Evolutionary conservation across 2,329 filamentous ascomycete species (phyloP).

Genomic region (Pestalotiopsis sp.): DNA sequence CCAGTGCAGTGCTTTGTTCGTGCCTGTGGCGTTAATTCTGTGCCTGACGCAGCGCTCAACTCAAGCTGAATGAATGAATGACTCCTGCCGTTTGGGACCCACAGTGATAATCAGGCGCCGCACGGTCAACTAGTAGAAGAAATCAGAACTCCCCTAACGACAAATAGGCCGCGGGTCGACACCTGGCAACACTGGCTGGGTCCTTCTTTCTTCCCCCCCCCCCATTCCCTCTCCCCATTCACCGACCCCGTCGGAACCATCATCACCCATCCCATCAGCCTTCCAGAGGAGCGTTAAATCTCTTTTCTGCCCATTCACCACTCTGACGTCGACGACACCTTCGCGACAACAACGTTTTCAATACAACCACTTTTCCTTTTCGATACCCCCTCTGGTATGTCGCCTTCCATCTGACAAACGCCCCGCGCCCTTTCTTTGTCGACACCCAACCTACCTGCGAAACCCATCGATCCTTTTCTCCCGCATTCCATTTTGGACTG

Average conservation of each 20-base stretch:
- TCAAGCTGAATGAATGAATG: not conserved
- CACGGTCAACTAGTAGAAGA: not conserved
- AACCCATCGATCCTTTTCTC: slow-evolving; percentile 24
- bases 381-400: not conserved
- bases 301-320: not conserved
- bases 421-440: not conserved
- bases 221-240: not conserved
- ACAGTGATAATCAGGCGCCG: not conserved
- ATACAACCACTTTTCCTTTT: not conserved
- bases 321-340: not conserved
- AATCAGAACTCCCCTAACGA: not conserved
- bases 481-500: slow-evolving; percentile 30
- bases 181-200: slow-evolving; percentile 2
- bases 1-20: not conserved
- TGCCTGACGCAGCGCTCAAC: not conserved
- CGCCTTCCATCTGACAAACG: not conserved
- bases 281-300: not conserved
- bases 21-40: not conserved
- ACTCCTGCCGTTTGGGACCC: not conserved
- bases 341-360: not conserved
- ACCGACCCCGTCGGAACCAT: slow-evolving; percentile 1
- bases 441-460: not conserved
- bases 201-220: not conserved
- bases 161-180: not conserved
- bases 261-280: not conserved